These are phyloP conservation scores for Nemania diffusa DNA, from an alignment of 2,329 filamentous ascomycete species.

Conservation along the genomic window DNA sequence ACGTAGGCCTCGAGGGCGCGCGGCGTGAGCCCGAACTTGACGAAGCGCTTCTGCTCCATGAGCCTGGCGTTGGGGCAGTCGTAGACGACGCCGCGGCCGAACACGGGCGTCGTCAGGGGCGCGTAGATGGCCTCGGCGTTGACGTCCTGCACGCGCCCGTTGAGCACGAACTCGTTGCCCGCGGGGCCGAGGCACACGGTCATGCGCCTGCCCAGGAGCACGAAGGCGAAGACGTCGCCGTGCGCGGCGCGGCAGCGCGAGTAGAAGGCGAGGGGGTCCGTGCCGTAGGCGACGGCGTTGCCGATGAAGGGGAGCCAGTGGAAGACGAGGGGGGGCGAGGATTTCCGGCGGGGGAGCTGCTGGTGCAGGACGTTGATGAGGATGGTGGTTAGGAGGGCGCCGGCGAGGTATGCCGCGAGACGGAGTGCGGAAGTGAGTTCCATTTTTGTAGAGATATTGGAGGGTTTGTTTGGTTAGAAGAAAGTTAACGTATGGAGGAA, in stretches of 20 bases:
- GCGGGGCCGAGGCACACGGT: constrained; percentile 61
- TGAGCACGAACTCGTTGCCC: constrained; percentile 67
- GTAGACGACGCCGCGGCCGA: constrained; percentile 83
- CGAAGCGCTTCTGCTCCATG: constrained; percentile 90
- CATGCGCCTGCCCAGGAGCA: constrained; percentile 61
- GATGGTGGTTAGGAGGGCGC: constrained; percentile 12
- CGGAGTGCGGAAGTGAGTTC: neutral
- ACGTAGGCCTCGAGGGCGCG: constrained; percentile 74
- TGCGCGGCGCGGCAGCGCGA: constrained; percentile 61
- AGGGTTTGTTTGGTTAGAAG: neutral
- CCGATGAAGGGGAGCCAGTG: constrained; percentile 72
- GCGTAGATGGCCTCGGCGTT: constrained; percentile 66
- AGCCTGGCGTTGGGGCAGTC: constrained; percentile 86
- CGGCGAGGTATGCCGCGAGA: neutral
- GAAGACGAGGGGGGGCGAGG: constrained; percentile 66
- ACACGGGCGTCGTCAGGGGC: constrained; percentile 65
- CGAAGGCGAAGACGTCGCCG: constrained; percentile 65
- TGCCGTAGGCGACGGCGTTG: constrained; percentile 76
- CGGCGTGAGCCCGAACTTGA: constrained; percentile 76
- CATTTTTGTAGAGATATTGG: neutral
- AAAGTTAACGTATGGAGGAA: neutral
- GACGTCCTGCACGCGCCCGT: constrained; percentile 63
- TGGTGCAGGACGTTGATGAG: constrained; percentile 35
- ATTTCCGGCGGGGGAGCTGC: constrained; percentile 56
- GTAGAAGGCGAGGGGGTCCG: constrained; percentile 76